phyloP scores from a whole-genome alignment of 345 rosid species.

The Crucihimalaya himalaica region DNA sequence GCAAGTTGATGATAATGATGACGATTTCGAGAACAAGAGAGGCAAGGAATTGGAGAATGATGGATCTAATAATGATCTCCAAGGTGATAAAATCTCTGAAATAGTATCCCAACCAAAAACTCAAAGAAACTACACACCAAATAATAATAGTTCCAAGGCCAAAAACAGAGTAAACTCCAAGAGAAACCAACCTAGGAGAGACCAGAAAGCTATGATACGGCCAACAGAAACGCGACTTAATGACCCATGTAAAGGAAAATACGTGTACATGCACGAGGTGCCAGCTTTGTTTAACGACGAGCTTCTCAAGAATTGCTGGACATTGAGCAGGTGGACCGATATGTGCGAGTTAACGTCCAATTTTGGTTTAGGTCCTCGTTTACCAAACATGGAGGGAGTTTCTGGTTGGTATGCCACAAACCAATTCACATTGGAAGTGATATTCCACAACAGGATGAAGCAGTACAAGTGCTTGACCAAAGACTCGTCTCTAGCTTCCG shows the following conservation, averaged over 20 bases:
- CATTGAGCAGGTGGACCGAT: slow-evolving; percentile 56
- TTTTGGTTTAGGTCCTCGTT: slow-evolving; percentile 59
- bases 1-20: neutral
- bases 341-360: slow-evolving; percentile 64
- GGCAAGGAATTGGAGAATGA: neutral
- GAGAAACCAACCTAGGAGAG: slow-evolving; percentile 15
- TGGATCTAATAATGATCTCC: neutral
- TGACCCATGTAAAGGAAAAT: slow-evolving; percentile 53
- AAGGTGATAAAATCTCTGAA: slow-evolving; percentile 10
- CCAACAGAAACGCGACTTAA: slow-evolving; percentile 28
- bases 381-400: slow-evolving; percentile 45
- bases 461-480: slow-evolving; percentile 70
- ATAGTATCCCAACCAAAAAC: neutral
- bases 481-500: slow-evolving; percentile 69
- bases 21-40: neutral
- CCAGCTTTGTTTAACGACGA: slow-evolving; percentile 68
- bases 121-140: neutral
- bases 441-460: slow-evolving; percentile 80
- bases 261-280: slow-evolving; percentile 58
- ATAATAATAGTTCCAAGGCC: neutral
- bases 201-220: neutral
- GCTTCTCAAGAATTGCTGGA: slow-evolving; percentile 60
- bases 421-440: slow-evolving; percentile 76
- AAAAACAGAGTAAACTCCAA: neutral
- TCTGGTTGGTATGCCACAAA: slow-evolving; percentile 75